Percentiles rank a stretch among this genome's conserved stretches.
Conservation (phyloP, 768 basidiomycete species). For the Boletus sp. region DNA sequence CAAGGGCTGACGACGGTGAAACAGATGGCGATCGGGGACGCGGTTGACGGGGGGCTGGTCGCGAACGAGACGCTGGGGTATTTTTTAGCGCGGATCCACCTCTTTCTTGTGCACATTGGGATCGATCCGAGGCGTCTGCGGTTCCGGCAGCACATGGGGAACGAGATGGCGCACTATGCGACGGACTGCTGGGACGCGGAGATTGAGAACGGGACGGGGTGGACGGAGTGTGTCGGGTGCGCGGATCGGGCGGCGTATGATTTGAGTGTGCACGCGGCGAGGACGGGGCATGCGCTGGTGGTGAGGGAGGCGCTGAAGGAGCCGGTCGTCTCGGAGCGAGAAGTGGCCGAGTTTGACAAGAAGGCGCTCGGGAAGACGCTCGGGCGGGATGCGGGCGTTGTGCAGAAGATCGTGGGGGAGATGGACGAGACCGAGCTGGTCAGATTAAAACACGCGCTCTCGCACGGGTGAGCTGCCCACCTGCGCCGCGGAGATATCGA, state of each 20-base stretch:
- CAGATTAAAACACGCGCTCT: conserved; percentile 67
- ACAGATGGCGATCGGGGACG: conserved; percentile 79
- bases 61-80: conserved; percentile 98
- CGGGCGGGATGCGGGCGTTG: conserved; percentile 70
- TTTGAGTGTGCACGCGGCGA: conserved; percentile 80
- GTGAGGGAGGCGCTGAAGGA: conserved; percentile 85
- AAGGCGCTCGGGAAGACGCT: conserved; percentile 87
- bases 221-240: conserved; percentile 99
- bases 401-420: conserved; percentile 61
- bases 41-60: conserved; percentile 79
- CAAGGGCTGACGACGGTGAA: conserved; percentile 64
- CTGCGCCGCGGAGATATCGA: conserved; percentile 9
- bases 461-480: conserved; percentile 55
- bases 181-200: conserved; percentile 99
- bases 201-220: conserved; percentile 79
- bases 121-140: conserved; percentile 79
- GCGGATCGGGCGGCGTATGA: conserved; percentile 98
- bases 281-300: conserved; percentile 80
- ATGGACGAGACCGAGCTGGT: conserved; percentile 65
- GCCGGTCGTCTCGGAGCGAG: conserved; percentile 77
- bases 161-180: conserved; percentile 99
- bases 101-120: conserved; percentile 88
- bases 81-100: conserved; percentile 89
- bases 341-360: conserved; percentile 79
- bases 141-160: conserved; percentile 97